Percentiles rank a stretch among this genome's conserved stretches.
phyloP scores from a whole-genome alignment of 2,329 filamentous ascomycete genomes.

The Ceratocystis variospora region DNA sequence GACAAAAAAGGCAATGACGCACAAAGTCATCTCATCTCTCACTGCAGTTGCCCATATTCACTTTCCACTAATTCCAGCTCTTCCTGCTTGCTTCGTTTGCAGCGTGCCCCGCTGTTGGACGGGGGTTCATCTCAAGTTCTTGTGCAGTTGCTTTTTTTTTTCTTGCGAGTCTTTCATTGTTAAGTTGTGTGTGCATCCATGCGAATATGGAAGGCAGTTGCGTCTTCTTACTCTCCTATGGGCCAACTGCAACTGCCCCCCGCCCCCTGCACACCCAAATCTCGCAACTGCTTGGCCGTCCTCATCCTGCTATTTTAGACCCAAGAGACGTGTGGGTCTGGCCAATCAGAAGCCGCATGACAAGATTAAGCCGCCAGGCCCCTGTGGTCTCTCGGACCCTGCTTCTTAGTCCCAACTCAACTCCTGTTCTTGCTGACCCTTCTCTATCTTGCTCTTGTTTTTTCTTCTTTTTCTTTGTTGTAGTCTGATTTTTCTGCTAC shows the following conservation, averaged over 20 bases:
- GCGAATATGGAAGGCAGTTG: no score
- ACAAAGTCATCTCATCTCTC: constrained; percentile 3
- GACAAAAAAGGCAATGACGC: neutral
- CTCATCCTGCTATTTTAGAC: constrained; percentile 1
- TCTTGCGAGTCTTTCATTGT: neutral
- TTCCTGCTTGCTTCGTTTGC: neutral
- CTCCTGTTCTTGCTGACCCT: neutral
- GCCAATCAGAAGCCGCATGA: neutral
- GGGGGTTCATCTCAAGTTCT: neutral
- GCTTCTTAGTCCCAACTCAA: neutral
- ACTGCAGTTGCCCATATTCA: neutral
- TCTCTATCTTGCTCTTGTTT: neutral
- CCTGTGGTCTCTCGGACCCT: neutral
- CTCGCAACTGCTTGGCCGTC: neutral
- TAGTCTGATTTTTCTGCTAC: neutral
- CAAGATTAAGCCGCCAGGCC: neutral
- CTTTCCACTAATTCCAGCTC: neutral
- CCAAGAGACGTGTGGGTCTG: neutral
- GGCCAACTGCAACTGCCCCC: neutral
- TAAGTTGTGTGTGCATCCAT: no score
- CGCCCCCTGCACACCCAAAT: neutral
- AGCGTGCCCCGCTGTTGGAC: no score
- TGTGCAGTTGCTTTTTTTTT: neutral
- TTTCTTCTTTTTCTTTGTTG: neutral
- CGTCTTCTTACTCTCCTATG: neutral